Base-by-base conservation (phyloP, 352 stramenopile species). In the Pythium coloratum region DNA sequence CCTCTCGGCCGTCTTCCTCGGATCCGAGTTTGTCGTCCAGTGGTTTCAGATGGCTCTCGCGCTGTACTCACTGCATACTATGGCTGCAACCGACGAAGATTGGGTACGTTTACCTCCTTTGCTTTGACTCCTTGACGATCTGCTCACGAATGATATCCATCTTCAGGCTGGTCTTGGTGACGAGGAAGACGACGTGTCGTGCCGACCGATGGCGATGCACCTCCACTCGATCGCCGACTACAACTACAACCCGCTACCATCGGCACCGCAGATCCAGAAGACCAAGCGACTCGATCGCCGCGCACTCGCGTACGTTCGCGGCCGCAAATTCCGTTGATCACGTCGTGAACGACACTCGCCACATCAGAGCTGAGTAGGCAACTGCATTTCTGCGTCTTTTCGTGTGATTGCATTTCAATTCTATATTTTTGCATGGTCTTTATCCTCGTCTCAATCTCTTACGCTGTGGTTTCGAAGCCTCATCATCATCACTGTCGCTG, bases 31-130 rank as follows among this genome's bases (percentile, higher is more conserved):
- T 28, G 59, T 95, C 12, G 86, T 96, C 13, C 88, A 96, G 64
- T 96, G 88, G 88, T 76, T 92, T 26, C 88, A 96, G 34, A 75
- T 94, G 55, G 78, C 86, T 0, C 50, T 96, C 16, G 88, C 88
- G n/a, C 77, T 96, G 2, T 94, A 94, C 64, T 94, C 88, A 7
- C 59, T 96, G 14, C 82, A 96, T 61, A 70, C 82, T 50, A 92
- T 94, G 83, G 81, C 86, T 12, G 70, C 76, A 12, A 77, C 74
- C 5, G 81, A 93, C n/a, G 78, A 94, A 60, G 81, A 92, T 62
- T 94, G 82, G 88, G 86, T 94, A 75, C 47, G 77, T 61, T 2
- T 3, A 59, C 7, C 30, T 26, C 24, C 44, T 32, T 36, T 53
- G 8, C 16, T 38, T 57, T 55, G 13, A 49, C 13, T 6, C 20